Conservation (phyloP, 2,329 filamentous ascomycete genomes). For the Diaporthe australafricana region DNA sequence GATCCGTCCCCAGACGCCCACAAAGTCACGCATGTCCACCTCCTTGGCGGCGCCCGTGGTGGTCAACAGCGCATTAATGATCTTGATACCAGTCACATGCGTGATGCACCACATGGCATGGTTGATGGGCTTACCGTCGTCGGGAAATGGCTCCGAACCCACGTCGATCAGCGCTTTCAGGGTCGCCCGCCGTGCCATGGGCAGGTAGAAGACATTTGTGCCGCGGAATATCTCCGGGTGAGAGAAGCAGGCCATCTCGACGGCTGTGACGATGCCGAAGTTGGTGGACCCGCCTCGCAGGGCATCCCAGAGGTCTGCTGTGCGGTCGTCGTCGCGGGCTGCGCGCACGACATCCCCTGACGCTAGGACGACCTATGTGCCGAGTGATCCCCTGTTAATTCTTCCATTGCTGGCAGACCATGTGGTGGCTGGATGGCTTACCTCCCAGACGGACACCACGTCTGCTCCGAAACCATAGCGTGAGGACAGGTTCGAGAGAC, state of each 20-base stretch:
- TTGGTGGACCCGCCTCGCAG: slow-evolving; percentile 22
- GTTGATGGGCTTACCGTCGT: background rate
- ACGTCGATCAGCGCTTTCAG: background rate
- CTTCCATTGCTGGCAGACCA: too few species aligned
- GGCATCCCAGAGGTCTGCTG: slow-evolving; percentile 8
- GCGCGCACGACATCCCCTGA: slow-evolving; percentile 22
- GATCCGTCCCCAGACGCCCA: slow-evolving; percentile 6
- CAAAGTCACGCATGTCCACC: background rate
- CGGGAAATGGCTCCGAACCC: background rate
- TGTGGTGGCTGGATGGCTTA: background rate
- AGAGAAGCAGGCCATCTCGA: slow-evolving; percentile 17
- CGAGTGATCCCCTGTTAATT: too few species aligned
- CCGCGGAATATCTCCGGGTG: slow-evolving; percentile 5
- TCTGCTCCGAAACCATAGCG: background rate
- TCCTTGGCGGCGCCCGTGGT: slow-evolving; percentile 5
- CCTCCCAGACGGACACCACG: slow-evolving; percentile 20
- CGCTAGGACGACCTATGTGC: slow-evolving; percentile 11
- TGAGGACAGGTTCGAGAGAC: slow-evolving; percentile 15
- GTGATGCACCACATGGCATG: slow-evolving; percentile 19
- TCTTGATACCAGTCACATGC: background rate
- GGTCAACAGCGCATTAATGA: slow-evolving; percentile 10
- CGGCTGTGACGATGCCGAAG: slow-evolving; percentile 25
- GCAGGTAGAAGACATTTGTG: slow-evolving; percentile 19
- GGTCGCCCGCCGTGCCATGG: background rate
- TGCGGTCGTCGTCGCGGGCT: slow-evolving; percentile 6